phyloP scores from a whole-genome alignment of 768 basidiomycete species.

The Agaricus blazei region DNA sequence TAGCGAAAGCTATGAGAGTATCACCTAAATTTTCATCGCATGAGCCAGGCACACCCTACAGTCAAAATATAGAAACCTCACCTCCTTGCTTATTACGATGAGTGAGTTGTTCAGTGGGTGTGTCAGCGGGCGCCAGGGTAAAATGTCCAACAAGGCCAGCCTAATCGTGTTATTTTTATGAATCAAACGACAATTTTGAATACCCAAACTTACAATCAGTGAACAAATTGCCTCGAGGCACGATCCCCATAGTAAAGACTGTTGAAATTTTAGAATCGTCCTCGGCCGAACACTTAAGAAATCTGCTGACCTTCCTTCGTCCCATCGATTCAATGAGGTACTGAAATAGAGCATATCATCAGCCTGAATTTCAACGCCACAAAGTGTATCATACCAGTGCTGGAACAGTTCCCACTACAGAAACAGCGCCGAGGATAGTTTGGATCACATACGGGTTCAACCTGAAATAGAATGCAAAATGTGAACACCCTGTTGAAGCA shows the following conservation, averaged over 20 bases:
- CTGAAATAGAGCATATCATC: slow-evolving; percentile 16
- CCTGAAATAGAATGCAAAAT: slow-evolving; percentile 19
- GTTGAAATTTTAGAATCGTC: not conserved
- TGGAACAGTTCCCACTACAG: slow-evolving; percentile 67
- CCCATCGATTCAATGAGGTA: slow-evolving; percentile 70
- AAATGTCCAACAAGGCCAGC: slow-evolving; percentile 72
- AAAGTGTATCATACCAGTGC: slow-evolving; percentile 40
- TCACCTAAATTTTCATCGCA: slow-evolving; percentile 34
- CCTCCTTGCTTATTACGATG: slow-evolving; percentile 51
- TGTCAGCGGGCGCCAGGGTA: slow-evolving; percentile 50
- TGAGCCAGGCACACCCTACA: not conserved
- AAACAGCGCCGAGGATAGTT: slow-evolving; percentile 68
- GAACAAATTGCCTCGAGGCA: slow-evolving; percentile 55
- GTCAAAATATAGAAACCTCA: slow-evolving; percentile 10
- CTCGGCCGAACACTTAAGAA: not conserved
- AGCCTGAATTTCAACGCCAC: not conserved
- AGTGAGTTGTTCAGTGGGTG: slow-evolving; percentile 42
- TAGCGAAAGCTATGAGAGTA: slow-evolving; percentile 67
- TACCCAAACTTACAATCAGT: slow-evolving; percentile 42
- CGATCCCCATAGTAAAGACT: slow-evolving; percentile 67
- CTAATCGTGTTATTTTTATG: slow-evolving; percentile 20
- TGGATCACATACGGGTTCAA: slow-evolving; percentile 72
- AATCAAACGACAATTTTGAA: not conserved
- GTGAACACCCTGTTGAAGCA: not conserved
- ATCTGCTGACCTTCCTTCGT: slow-evolving; percentile 48